Conservation (phyloP, 2,329 filamentous ascomycete genomes). For the Colletotrichum navitas region DNA sequence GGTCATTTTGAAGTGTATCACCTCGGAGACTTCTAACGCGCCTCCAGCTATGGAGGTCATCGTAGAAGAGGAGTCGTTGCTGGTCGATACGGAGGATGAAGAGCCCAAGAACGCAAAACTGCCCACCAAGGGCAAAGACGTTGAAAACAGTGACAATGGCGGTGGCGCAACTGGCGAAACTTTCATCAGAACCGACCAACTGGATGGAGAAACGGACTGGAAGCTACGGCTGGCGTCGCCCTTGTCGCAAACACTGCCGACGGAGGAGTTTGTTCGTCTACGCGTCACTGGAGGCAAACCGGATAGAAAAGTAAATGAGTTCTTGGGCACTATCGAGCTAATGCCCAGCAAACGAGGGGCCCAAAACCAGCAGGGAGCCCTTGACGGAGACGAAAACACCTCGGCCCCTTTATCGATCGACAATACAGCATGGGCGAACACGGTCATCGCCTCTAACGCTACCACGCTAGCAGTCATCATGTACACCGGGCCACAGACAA, state of each 20-base stretch:
- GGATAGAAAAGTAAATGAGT: constrained; percentile 94
- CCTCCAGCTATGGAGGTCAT: constrained; percentile 45
- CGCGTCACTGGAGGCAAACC: constrained; percentile 88
- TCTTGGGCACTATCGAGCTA: constrained; percentile 88
- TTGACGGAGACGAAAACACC: constrained; percentile 56
- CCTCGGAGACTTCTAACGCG: constrained; percentile 62
- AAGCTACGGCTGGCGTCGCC: constrained; percentile 91
- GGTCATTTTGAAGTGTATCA: constrained; percentile 87
- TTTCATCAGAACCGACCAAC: constrained; percentile 96
- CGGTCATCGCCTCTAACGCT: constrained; percentile 92
- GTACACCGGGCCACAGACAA: constrained; percentile 94
- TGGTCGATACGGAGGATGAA: constrained; percentile 57
- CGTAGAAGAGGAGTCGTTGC: constrained; percentile 53
- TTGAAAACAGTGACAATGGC: constrained; percentile 49
- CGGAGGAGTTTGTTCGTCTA: constrained; percentile 77
- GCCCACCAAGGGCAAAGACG: constrained; percentile 52
- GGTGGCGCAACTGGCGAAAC: constrained; percentile 79
- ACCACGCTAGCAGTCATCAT: constrained; percentile 90
- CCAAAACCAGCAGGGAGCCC: constrained; percentile 56
- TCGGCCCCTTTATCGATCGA: constrained; percentile 89
- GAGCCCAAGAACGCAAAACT: constrained; percentile 43
- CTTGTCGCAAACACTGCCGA: constrained; percentile 82
- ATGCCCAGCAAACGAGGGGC: constrained; percentile 66
- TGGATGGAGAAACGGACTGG: constrained; percentile 99
- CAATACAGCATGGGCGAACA: constrained; percentile 99